These are phyloP conservation scores for Hylodesmum podocarpum DNA, from an alignment of 306 rosid genomes.

Conservation along the genomic window DNA sequence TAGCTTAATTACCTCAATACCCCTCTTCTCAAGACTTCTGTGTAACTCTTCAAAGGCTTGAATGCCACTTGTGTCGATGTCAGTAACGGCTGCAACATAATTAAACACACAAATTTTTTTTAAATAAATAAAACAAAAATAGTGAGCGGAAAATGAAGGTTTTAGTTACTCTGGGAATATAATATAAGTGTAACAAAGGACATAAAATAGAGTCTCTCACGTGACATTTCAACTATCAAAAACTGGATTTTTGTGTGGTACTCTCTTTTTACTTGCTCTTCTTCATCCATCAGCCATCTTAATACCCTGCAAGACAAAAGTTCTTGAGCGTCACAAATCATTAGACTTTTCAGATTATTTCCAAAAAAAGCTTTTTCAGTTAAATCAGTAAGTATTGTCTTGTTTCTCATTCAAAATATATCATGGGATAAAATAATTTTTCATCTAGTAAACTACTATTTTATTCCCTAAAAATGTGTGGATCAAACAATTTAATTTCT, in stretches of 20 bases:
- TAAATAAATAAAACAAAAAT: neutral
- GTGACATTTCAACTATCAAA: constrained; percentile 93
- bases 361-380: neutral
- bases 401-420: neutral
- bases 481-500: too few species aligned
- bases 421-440: neutral
- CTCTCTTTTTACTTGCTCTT: constrained; percentile 51
- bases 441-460: too few species aligned
- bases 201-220: constrained; percentile 43
- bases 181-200: neutral
- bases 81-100: constrained; percentile 70
- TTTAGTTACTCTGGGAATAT: neutral
- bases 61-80: constrained; percentile 94
- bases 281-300: constrained; percentile 88
- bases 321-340: constrained; percentile 15
- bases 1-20: constrained; percentile 55
- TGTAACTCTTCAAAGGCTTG: constrained; percentile 88
- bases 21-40: constrained; percentile 72
- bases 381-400: neutral
- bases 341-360: neutral
- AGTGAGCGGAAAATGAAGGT: neutral
- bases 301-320: constrained; percentile 57
- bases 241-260: constrained; percentile 59
- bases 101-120: neutral
- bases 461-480: too few species aligned